These are phyloP conservation scores for Colletotrichum echinochloae DNA, from an alignment of 2,329 filamentous ascomycete genomes.

Conservation along the genomic window DNA sequence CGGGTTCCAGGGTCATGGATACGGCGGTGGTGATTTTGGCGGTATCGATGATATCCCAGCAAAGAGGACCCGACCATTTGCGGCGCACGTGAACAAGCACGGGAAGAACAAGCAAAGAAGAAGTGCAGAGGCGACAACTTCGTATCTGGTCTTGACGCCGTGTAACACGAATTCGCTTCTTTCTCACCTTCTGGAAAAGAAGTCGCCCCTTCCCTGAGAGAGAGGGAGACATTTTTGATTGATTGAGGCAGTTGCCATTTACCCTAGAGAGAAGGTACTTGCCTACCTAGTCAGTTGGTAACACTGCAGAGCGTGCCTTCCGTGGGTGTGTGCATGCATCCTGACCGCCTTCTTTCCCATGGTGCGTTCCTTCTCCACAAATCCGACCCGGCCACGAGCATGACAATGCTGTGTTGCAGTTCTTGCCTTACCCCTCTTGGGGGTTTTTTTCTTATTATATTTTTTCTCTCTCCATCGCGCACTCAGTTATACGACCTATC, in stretches of 20 bases:
- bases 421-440: neutral
- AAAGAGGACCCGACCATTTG: too few relatives aligned
- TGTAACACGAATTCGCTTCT: neutral
- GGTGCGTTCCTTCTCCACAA: slow-evolving; percentile 27
- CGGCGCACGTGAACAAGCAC: too few relatives aligned
- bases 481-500: neutral
- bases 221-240: too few relatives aligned
- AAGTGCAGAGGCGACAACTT: neutral
- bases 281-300: too few relatives aligned
- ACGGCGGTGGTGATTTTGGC: neutral
- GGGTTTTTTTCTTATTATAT: neutral
- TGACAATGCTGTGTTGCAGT: slow-evolving; percentile 6
- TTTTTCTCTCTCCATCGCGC: neutral
- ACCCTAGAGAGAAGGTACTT: neutral
- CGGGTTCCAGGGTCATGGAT: neutral
- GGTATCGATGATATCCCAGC: neutral
- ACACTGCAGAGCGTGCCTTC: neutral
- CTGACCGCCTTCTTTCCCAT: slow-evolving; percentile 34
- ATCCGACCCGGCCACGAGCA: slow-evolving; percentile 27
- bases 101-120: slow-evolving; percentile 1
- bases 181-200: slow-evolving; percentile 16
- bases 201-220: too few relatives aligned
- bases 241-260: neutral
- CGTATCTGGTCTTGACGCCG: slow-evolving; percentile 17
- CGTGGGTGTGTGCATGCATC: slow-evolving; percentile 3